These are phyloP conservation scores for Closterium sp. DNA, from an alignment of 139 green algal genomes.

Conservation along the genomic window DNA sequence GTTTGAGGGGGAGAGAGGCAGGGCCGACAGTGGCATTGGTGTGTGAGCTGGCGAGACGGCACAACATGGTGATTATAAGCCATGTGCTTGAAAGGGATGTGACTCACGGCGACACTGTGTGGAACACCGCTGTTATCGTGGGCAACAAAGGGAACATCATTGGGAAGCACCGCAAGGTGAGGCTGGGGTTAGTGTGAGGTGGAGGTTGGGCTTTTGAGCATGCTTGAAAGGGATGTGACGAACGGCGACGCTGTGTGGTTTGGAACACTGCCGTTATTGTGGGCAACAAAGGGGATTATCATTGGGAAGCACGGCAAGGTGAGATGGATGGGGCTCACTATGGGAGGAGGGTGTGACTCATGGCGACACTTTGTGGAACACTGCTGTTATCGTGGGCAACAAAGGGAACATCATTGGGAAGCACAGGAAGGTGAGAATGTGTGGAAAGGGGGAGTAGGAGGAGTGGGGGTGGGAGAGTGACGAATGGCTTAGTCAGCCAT, in stretches of 20 bases:
- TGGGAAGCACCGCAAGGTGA: constrained; percentile 55
- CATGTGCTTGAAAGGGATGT: constrained; percentile 75
- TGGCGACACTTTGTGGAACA: constrained; percentile 92
- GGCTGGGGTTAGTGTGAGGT: background rate
- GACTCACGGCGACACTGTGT: constrained; percentile 81
- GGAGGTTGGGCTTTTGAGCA: too few species aligned
- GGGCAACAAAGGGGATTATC: too few species aligned
- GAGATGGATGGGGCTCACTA: too few species aligned
- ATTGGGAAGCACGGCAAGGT: too few species aligned
- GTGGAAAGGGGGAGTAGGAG: too few species aligned
- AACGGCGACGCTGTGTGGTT: too few species aligned
- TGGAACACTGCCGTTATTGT: too few species aligned
- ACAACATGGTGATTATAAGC: constrained; percentile 85
- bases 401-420: constrained; percentile 62
- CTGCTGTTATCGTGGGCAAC: constrained; percentile 89
- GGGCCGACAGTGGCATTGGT: constrained; percentile 57
- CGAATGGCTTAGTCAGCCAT: too few species aligned
- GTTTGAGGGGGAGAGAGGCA: constrained; percentile 7
- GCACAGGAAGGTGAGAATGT: constrained; percentile 49
- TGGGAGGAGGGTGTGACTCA: constrained; percentile 66
- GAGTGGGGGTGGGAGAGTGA: too few species aligned
- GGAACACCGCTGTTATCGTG: constrained; percentile 97
- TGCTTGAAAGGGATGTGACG: too few species aligned
- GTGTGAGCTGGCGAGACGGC: constrained; percentile 59
- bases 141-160: constrained; percentile 69